Base-by-base conservation (phyloP, 805 yeast genomes). In the Grigorovia transvaalensis region DNA sequence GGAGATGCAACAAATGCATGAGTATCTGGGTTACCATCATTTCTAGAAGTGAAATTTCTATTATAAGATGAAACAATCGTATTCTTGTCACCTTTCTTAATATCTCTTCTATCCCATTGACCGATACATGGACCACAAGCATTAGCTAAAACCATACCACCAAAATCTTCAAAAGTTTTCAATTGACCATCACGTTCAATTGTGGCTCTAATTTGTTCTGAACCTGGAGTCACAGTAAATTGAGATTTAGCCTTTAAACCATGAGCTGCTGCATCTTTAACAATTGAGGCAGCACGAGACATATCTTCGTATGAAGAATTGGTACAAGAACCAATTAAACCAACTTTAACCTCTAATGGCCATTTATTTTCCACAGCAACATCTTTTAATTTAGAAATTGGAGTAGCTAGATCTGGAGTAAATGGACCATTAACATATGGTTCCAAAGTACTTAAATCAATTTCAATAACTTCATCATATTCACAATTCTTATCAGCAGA, bases 111-210 rank as follows among this genome's bases (percentile, higher is more conserved):
- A 72, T 90, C 96, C 98, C 98, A 91, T 78, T 91, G 97, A 67
- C 98, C 98, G 68, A 90, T 90, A 80, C 98, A 90, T 68, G 98
- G 98, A 67, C 98, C 98, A 79, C 98, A 91, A 54, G 98, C 98
- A 69, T 91, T 91, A 56, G 98, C 97, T 68, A 91, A 77, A 51
- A 91, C 97, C 55, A 84, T 79, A 70, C 96, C 98, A 62, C 97
- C 97, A 64, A 85, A 86, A 65, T 88, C 88, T 67, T 84, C 82
- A 73, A 91, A 89, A 60, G 93, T 85, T 61, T 84, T 76, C 61
- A 91, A 81, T 71, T 86, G 84, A 56, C 98, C 97, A 71, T 91
- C 98, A 72, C 96, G 85, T 69, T 85, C 96, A 70, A 91, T 91
- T 59, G 98, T 91, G 59, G 98, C 97, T 76, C 98, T 87, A 61